Conservation (phyloP, 768 basidiomycete genomes). For the Infundibulicybe gibba region DNA sequence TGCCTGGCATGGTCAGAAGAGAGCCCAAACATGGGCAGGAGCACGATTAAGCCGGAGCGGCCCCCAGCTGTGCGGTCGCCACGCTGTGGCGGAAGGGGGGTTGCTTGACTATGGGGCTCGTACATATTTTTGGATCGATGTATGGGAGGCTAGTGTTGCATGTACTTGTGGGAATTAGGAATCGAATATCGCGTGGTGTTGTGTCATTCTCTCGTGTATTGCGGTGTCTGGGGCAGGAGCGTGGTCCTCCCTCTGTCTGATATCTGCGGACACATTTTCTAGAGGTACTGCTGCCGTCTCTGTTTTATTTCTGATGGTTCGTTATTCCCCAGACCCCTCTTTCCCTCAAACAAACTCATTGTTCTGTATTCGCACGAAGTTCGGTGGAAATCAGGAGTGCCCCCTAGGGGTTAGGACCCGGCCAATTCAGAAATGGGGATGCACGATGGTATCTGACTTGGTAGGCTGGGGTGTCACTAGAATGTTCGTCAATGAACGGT, state of each 20-base stretch:
- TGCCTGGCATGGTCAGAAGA: slow-evolving; percentile 25
- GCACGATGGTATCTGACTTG: too few species aligned
- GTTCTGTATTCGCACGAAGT: too few species aligned
- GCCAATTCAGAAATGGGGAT: too few species aligned
- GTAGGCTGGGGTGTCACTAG: too few species aligned
- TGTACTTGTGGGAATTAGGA: neutral
- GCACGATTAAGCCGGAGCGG: slow-evolving; percentile 83
- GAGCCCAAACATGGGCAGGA: slow-evolving; percentile 31
- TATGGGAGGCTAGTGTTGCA: neutral
- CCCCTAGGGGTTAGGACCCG: too few species aligned
- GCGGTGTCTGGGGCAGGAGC: neutral
- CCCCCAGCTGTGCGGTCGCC: slow-evolving; percentile 37
- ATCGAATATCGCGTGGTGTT: neutral
- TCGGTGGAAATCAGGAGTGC: too few species aligned
- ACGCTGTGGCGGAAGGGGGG: slow-evolving; percentile 40
- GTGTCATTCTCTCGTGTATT: neutral
- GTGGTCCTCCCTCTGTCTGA: too few species aligned
- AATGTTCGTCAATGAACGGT: too few species aligned
- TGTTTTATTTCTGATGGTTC: too few species aligned
- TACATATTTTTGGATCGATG: slow-evolving; percentile 31
- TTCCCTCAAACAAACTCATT: too few species aligned
- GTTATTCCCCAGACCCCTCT: too few species aligned
- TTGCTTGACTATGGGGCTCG: slow-evolving; percentile 77
- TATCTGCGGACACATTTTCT: neutral
- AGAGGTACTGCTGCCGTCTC: neutral